Evolutionary conservation across 768 basidiomycete genomes (phyloP).

Genomic region (Hygrophorus pudorinus): DNA sequence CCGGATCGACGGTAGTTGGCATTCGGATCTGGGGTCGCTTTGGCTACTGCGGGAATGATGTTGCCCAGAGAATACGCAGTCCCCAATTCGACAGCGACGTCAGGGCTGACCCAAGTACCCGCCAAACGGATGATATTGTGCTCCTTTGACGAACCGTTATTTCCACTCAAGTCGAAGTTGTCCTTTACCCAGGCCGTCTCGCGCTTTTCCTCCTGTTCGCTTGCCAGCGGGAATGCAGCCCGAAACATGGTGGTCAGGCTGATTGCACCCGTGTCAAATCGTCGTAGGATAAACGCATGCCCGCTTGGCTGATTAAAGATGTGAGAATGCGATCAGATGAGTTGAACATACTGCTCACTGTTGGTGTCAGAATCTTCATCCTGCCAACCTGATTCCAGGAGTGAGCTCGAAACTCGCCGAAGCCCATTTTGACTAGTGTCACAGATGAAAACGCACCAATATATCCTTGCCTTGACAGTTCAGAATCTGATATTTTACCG

Average conservation of each 20-base stretch:
- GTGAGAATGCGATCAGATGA: slow-evolving; percentile 5
- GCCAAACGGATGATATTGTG: slow-evolving; percentile 64
- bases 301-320: slow-evolving; percentile 42
- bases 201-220: slow-evolving; percentile 63
- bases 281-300: slow-evolving; percentile 90
- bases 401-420: neutral
- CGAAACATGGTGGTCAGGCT: slow-evolving; percentile 95
- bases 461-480: slow-evolving; percentile 82
- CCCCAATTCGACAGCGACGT: slow-evolving; percentile 59
- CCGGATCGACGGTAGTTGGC: slow-evolving; percentile 70
- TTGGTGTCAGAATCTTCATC: slow-evolving; percentile 74
- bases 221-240: slow-evolving; percentile 80
- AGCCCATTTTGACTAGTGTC: neutral
- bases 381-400: slow-evolving; percentile 57
- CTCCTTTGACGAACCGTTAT: slow-evolving; percentile 64
- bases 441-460: slow-evolving; percentile 39
- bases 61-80: slow-evolving; percentile 51
- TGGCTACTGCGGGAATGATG: slow-evolving; percentile 56
- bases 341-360: slow-evolving; percentile 38
- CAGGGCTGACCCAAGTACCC: slow-evolving; percentile 74
- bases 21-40: slow-evolving; percentile 69
- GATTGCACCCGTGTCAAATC: slow-evolving; percentile 89
- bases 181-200: slow-evolving; percentile 83
- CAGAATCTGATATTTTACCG: slow-evolving; percentile 89
- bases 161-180: slow-evolving; percentile 62